Evolutionary conservation across 2,329 filamentous ascomycete species (phyloP).

Genomic region (Zymoseptoria passerinii): DNA sequence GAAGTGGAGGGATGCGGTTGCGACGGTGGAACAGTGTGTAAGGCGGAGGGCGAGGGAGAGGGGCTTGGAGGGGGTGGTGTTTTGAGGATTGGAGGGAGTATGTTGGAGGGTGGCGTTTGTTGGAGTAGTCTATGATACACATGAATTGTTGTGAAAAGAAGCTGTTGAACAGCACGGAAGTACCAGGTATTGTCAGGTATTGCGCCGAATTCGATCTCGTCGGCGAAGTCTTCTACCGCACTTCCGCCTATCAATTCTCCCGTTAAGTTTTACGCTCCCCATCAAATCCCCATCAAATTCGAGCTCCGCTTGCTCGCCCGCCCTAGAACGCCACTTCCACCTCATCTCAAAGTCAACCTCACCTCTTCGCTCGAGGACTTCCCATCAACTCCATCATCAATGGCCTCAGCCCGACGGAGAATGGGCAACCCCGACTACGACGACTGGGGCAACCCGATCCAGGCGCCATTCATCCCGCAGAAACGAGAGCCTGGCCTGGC

Average conservation of each 20-base stretch:
- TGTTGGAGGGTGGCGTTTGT: background rate
- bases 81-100: conserved; percentile 18
- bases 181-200: too few species aligned
- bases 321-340: background rate
- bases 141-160: background rate
- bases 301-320: background rate
- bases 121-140: background rate
- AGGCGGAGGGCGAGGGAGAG: conserved; percentile 36
- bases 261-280: background rate
- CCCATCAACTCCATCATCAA: background rate
- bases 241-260: too few species aligned
- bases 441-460: conserved; percentile 19
- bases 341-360: background rate
- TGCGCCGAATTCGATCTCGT: too few species aligned
- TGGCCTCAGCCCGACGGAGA: conserved; percentile 2
- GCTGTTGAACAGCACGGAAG: background rate
- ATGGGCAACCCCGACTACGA: conserved; percentile 17
- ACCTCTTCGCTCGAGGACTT: background rate
- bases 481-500: conserved; percentile 11
- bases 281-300: background rate
- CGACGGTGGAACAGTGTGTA: conserved; percentile 36
- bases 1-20: conserved; percentile 33
- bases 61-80: conserved; percentile 39
- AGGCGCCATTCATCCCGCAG: conserved; percentile 7
- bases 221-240: too few species aligned